Conservation (phyloP, 164 flowering plant species). For the Santalum album region DNA sequence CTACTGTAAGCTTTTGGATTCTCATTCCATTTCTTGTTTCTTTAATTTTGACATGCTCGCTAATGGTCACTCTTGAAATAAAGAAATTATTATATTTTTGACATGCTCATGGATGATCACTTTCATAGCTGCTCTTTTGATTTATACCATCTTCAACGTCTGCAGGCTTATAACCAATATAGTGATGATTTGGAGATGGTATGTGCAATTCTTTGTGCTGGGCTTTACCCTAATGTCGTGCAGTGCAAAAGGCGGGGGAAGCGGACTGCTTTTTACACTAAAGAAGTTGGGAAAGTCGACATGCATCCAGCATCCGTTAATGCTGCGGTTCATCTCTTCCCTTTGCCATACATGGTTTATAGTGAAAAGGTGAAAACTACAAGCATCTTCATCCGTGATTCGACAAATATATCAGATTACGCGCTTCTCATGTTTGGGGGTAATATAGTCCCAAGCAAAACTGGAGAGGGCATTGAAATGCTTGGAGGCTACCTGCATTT, state of each 20-base stretch:
- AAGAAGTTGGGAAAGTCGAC: slow-evolving; percentile 93
- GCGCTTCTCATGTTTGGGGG: slow-evolving; percentile 95
- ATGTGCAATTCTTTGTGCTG: slow-evolving; percentile 90
- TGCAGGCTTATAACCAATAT: slow-evolving; percentile 81
- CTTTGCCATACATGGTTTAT: slow-evolving; percentile 87
- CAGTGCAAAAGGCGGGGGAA: slow-evolving; percentile 97
- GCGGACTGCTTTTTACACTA: slow-evolving; percentile 80
- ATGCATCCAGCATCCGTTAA: slow-evolving; percentile 96
- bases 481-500: slow-evolving; percentile 96
- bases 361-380: slow-evolving; percentile 90
- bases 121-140: too few relatives aligned
- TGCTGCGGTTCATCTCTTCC: slow-evolving; percentile 77
- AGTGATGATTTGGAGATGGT: slow-evolving; percentile 92
- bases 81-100: too few relatives aligned
- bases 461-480: slow-evolving; percentile 91
- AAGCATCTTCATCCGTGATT: slow-evolving; percentile 70
- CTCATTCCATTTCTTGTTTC: neutral
- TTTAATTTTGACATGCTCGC: neutral
- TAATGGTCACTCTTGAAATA: neutral
- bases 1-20: slow-evolving; percentile 35
- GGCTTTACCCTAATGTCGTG: slow-evolving; percentile 93
- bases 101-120: too few relatives aligned
- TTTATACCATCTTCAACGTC: too few relatives aligned
- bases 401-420: slow-evolving; percentile 94
- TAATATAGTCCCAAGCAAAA: slow-evolving; percentile 57